Evolutionary conservation across 306 rosid species (phyloP).

Genomic region (Rosa multiflora): DNA sequence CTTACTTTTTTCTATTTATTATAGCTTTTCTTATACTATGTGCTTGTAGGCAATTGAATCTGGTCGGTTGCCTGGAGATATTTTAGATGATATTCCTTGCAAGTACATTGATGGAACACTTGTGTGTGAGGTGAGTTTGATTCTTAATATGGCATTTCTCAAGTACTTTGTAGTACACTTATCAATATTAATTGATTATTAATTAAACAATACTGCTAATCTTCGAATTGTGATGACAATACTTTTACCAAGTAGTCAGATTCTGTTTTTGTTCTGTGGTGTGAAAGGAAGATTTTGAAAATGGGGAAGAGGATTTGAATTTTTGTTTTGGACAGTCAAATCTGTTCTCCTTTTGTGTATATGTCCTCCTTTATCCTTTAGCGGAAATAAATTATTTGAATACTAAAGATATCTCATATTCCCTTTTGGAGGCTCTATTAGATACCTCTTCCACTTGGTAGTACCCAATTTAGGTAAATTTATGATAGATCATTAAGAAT

Average conservation of each 20-base stretch:
- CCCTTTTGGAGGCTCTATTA: neutral
- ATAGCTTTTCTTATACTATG: conserved; percentile 18
- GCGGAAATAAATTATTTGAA: neutral
- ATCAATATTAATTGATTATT: neutral
- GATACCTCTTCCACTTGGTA: neutral
- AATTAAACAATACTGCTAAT: neutral
- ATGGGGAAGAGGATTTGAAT: neutral
- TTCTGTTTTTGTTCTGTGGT: neutral
- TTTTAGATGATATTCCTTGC: conserved; percentile 90
- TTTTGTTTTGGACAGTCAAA: neutral
- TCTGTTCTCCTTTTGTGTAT: neutral
- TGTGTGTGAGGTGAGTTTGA: conserved; percentile 76
- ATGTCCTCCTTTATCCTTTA: neutral
- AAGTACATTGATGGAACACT: conserved; percentile 84
- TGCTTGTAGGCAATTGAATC: conserved; percentile 89
- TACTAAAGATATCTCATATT: neutral
- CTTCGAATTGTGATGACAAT: neutral
- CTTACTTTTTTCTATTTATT: neutral
- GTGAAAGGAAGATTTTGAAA: neutral
- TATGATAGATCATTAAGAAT: neutral
- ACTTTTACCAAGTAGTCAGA: neutral
- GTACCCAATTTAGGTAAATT: neutral
- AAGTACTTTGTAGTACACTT: conserved; percentile 1
- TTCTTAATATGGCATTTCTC: conserved; percentile 26
- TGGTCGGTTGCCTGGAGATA: conserved; percentile 93